Evolutionary conservation across 2,329 filamentous ascomycete species (phyloP), one percentile per base, ranked within the genome.

Genomic region (Cytospora paraplurivora): DNA sequence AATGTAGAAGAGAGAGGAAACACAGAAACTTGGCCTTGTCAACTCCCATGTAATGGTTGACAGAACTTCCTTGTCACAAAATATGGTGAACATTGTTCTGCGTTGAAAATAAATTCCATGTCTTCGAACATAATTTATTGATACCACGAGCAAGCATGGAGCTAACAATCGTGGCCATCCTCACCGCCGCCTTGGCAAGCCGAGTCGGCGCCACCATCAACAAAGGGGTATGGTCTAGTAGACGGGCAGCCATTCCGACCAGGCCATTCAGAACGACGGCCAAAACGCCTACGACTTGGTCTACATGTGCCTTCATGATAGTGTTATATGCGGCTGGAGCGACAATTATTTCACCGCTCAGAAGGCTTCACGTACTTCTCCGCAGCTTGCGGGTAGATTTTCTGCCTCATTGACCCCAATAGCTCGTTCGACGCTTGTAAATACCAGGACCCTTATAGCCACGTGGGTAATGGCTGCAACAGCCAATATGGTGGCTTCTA

Each of bases 361-460:
- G 5, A 12, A 52, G 57, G 57, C 37, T 33, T 17, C 21, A 19
- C 15, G 17, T 53, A 59, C 21, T 35, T 38, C 7, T 59, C 33
- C 49, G 34, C 57, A 15, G 57, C 47, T 1, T 59, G 57, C 11
- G 57, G 57, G 15, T 19, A 52, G 52, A 47, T 53, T 59, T 53
- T 59, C 33, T 59, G 57, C 27, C 57, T 53, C 35, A 38, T 37
- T 5, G 41, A 59, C 49, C 34, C 50, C 34, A 47, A 59, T 7
- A 27, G 37, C 57, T 44, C 49, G 3, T 12, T 44, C 35, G 41
- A 52, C 17, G 52, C 57, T 19, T 59, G 57, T 37, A 35, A 34
- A 5, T 21, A 33, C 19, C 41, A 47, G 35, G 34, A 52, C 27
- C 21, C 17, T 3, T 12, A 52, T 10, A 35, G 33, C 49, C 47